A percentile compares a stretch with the other conserved stretches of the same genome.
Conservation (phyloP, 2,329 filamentous ascomycete species). For the Elsinoe necatrix region DNA sequence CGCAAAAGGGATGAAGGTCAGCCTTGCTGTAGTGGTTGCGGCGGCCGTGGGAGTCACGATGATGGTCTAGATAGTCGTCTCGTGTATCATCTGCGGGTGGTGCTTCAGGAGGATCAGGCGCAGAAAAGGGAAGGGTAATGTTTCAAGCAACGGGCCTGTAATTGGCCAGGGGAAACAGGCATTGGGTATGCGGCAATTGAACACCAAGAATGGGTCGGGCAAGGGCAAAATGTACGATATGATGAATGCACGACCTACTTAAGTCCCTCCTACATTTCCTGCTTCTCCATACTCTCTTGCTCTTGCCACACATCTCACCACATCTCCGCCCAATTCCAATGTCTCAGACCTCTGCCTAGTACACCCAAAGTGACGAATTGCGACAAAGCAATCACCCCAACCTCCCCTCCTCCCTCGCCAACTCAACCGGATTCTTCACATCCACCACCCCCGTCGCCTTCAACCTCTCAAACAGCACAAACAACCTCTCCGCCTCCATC, state of each 20-base stretch:
- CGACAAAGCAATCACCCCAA: constrained; percentile 51
- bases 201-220: background rate
- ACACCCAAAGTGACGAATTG: too few relatives aligned
- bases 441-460: constrained; percentile 67
- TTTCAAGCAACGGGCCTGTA: background rate
- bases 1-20: background rate
- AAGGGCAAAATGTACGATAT: constrained; percentile 12
- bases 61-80: constrained; percentile 5
- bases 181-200: background rate
- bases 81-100: background rate
- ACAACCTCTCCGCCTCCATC: constrained; percentile 78
- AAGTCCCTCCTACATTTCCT: background rate
- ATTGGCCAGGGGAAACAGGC: background rate
- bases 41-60: background rate
- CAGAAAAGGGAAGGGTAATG: background rate
- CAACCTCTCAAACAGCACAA: constrained; percentile 86
- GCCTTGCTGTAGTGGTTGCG: background rate
- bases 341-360: too few relatives aligned
- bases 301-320: background rate
- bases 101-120: background rate
- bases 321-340: too few relatives aligned
- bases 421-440: constrained; percentile 69
- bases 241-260: constrained; percentile 11
- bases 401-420: constrained; percentile 59
- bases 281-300: too few relatives aligned